Conservation (phyloP, 331 rosid species). For the Quercus tomentella region DNA sequence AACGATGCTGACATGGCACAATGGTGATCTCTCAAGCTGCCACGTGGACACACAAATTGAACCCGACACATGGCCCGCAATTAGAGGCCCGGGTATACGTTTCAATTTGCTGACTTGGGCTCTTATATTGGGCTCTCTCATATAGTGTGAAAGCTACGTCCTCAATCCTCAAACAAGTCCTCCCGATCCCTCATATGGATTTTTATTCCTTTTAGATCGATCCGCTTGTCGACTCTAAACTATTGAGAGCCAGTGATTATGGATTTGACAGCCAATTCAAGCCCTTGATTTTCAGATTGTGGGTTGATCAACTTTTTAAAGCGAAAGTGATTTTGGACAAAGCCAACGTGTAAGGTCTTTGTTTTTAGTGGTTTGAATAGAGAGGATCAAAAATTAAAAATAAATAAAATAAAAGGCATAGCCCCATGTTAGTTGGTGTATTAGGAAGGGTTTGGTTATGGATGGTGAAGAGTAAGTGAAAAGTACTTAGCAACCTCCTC, state of each 20-base stretch:
- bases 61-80: conserved; percentile 35
- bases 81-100: conserved; percentile 16
- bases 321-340: conserved; percentile 22
- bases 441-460: conserved; percentile 1
- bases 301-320: conserved; percentile 10
- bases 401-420: conserved; percentile 18
- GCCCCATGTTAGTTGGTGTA: conserved; percentile 45
- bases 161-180: background rate
- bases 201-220: conserved; percentile 7
- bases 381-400: background rate
- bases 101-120: conserved; percentile 14
- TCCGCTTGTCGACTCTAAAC: conserved; percentile 9
- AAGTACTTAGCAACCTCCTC: conserved; percentile 41
- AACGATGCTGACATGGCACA: conserved; percentile 39
- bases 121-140: background rate
- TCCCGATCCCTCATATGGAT: conserved; percentile 1
- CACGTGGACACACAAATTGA: background rate
- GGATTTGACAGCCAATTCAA: background rate
- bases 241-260: background rate
- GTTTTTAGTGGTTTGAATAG: conserved; percentile 31
- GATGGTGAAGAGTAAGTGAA: conserved; percentile 29
- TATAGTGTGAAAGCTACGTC: background rate
- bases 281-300: conserved; percentile 3
- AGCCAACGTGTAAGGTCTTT: conserved; percentile 51
- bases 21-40: background rate